Evolutionary conservation across 495 filamentous ascomycete species (phyloP).

Genomic region (Hypomontagnella submonticulosa): DNA sequence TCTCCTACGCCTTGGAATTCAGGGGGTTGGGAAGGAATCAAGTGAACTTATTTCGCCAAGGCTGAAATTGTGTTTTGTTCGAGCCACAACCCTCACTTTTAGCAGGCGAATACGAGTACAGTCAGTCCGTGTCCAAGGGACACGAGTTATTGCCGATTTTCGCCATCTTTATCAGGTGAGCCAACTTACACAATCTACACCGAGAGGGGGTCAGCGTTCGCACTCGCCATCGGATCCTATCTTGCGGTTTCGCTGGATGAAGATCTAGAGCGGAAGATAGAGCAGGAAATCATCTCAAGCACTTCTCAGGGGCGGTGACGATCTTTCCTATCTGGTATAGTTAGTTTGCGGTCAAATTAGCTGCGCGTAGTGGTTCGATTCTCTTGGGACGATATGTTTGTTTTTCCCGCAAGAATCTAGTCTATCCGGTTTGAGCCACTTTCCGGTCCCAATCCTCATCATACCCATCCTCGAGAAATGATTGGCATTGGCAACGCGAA

Average conservation of each 20-base stretch:
- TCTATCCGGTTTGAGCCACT: constrained; percentile 38
- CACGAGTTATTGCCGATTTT: background rate
- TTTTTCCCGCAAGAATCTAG: constrained; percentile 34
- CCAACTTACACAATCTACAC: constrained; percentile 7
- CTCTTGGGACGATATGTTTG: constrained; percentile 34
- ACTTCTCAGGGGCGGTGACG: constrained; percentile 28
- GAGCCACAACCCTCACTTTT: constrained; percentile 1
- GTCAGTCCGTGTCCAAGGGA: background rate
- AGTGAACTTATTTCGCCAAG: constrained; percentile 3
- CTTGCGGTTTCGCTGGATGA: constrained; percentile 10
- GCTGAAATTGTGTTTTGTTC: constrained; percentile 12
- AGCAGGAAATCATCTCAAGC: constrained; percentile 23
- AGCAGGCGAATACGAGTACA: constrained; percentile 4
- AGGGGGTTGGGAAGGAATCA: background rate
- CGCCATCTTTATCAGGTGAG: background rate
- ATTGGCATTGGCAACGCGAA: constrained; percentile 38
- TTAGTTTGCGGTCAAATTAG: constrained; percentile 35
- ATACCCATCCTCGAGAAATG: constrained; percentile 28
- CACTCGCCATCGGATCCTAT: constrained; percentile 22
- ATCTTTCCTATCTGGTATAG: constrained; percentile 44
- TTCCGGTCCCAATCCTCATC: constrained; percentile 34
- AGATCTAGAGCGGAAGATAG: constrained; percentile 15
- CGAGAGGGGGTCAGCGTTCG: constrained; percentile 12
- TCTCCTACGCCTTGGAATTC: constrained; percentile 6
- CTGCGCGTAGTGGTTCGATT: constrained; percentile 28